A percentile compares a stretch with the other conserved stretches of the same genome.
Evolutionary conservation across 352 stramenopile genomes (phyloP).

Genomic region (Phytophthora brassicae): DNA sequence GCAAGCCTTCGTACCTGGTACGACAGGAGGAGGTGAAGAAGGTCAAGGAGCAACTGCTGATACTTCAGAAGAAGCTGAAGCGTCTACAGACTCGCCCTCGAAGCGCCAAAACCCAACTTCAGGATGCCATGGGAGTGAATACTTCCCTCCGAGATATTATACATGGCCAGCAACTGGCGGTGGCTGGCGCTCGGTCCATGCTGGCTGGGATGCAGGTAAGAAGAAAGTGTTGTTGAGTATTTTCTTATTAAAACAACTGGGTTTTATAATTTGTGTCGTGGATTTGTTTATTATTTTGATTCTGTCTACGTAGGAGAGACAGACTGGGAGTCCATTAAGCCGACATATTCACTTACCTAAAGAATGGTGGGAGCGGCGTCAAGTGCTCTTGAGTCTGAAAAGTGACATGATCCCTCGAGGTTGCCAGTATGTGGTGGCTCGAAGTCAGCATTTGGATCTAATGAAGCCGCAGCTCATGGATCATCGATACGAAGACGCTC

Average conservation of each 20-base stretch:
- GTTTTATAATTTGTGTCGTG: not conserved
- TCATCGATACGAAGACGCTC: constrained; percentile 44
- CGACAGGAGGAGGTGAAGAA: constrained; percentile 31
- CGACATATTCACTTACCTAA: constrained; percentile 29
- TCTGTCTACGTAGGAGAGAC: constrained; percentile 22
- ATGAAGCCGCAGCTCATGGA: constrained; percentile 37
- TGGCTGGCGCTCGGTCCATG: not conserved
- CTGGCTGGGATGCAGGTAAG: constrained; percentile 22
- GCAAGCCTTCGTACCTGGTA: not conserved
- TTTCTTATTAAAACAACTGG: not conserved
- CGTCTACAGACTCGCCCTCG: constrained; percentile 22
- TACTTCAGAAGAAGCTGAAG: constrained; percentile 21
- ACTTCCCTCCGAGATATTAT: constrained; percentile 32
- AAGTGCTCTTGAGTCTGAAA: constrained; percentile 40
- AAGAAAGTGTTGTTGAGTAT: not conserved
- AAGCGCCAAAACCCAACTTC: constrained; percentile 21
- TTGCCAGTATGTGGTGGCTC: constrained; percentile 36
- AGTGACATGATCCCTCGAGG: constrained; percentile 41
- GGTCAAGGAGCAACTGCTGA: constrained; percentile 20
- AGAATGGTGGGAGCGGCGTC: constrained; percentile 35
- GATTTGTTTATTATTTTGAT: not conserved
- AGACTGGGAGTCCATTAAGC: constrained; percentile 27
- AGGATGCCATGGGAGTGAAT: constrained; percentile 9
- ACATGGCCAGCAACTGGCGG: constrained; percentile 6
- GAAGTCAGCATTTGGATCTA: constrained; percentile 38